Evolutionary conservation across 768 basidiomycete species (phyloP).

Genomic region (Hydnum rufescens): DNA sequence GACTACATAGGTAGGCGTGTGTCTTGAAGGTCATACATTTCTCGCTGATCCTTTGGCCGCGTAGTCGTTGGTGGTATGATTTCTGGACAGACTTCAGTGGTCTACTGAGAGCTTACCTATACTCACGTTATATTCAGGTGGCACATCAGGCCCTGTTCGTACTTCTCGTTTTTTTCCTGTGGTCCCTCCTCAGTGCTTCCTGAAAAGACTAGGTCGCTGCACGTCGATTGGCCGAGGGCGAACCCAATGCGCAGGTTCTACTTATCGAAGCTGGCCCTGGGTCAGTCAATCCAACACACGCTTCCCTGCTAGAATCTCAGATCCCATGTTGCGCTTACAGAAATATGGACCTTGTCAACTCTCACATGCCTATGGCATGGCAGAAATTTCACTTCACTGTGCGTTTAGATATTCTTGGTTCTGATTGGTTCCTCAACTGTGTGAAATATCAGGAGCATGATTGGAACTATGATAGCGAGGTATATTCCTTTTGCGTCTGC

Average conservation of each 20-base stretch:
- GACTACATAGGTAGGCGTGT: no score
- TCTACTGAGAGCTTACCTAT: neutral
- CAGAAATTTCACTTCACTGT: slow-evolving; percentile 1
- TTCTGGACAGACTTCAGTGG: neutral
- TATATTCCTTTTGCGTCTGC: neutral
- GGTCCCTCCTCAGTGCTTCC: neutral
- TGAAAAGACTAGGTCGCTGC: neutral
- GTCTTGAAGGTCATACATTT: no score
- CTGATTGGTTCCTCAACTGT: neutral
- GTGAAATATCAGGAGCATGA: neutral
- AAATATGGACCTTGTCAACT: neutral
- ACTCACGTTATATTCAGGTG: neutral
- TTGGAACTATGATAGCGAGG: neutral
- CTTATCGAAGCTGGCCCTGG: neutral
- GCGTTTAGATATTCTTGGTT: neutral
- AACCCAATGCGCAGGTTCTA: neutral
- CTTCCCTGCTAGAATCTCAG: neutral
- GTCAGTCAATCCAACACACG: neutral
- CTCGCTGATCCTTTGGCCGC: no score
- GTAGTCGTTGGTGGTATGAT: neutral
- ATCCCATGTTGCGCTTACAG: neutral
- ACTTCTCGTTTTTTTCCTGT: neutral
- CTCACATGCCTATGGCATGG: slow-evolving; percentile 1
- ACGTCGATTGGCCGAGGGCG: neutral
- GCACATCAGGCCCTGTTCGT: neutral